Base-by-base conservation (phyloP, 2,329 filamentous ascomycete species). In the Cladosporium halotolerans region DNA sequence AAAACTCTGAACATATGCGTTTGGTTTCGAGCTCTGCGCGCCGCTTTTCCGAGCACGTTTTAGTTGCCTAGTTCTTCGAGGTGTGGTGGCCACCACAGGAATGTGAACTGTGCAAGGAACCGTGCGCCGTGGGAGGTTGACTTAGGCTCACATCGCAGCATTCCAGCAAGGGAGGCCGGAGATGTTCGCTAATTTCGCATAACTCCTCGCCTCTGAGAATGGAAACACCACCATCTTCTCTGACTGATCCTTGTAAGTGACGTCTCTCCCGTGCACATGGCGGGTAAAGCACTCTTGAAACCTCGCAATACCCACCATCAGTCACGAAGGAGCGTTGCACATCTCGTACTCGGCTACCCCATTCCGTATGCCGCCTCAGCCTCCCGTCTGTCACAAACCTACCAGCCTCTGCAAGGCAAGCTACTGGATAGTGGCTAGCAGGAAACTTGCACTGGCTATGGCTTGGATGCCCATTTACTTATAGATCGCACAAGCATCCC, bases 131-230 rank as follows among this genome's bases (percentile, higher is more conserved):
- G 16, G 36, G 36, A 39, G 38, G 51, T 14, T 51, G 36, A 52
- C 19, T 39, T 55, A 55, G 42, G 50, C 55, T 52, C 54, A 16
- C 34, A 28, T 8, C 23, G 28, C 39, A 45, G 41, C 48, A 42
- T 54, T 57, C 52, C 58, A 54, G 62, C 57, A 66, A 66, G 65
- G 64, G 60, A 57, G 53, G 44, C 38, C 57, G 59, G 60, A 62
- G 54, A 58, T 57, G 57, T 56, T 62, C 62, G 63, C 59, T 57
- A 50, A 62, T 62, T 60, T 62, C 54, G 63, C 63, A 65, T 56
- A 60, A 64, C 58, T 57, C 42, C 59, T 52, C 51, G 32, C 46
- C 49, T 45, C 51, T 53, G 56, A 64, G 64, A 64, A 67, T 66
- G 64, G 56, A 57, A 53, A 34, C 46, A 55, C 40, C 44, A 52